Evolutionary conservation across 345 rosid species (phyloP).

Genomic region (Trapa incisa): DNA sequence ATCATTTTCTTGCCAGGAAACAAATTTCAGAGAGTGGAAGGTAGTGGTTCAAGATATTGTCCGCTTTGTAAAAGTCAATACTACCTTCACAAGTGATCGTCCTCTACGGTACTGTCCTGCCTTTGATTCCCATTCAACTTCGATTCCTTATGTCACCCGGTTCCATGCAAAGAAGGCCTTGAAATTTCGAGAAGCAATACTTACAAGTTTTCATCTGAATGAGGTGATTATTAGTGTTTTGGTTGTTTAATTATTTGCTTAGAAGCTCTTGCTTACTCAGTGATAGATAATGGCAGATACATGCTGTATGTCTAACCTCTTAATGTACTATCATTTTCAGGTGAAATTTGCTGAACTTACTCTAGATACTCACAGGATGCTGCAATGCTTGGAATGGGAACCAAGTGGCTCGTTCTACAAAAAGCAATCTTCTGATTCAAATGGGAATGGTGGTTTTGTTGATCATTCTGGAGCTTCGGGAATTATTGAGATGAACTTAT

Average conservation of each 20-base stretch:
- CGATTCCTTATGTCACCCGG: conserved; percentile 58
- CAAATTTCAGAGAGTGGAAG: conserved; percentile 86
- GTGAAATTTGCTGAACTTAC: conserved; percentile 93
- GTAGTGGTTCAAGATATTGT: conserved; percentile 71
- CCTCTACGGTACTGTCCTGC: conserved; percentile 64
- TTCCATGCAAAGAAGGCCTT: conserved; percentile 79
- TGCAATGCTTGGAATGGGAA: conserved; percentile 97
- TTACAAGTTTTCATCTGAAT: conserved; percentile 73
- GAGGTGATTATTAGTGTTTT: conserved; percentile 38
- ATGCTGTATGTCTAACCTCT: conserved; percentile 1
- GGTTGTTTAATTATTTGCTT: background rate
- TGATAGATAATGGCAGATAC: background rate
- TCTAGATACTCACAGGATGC: conserved; percentile 75
- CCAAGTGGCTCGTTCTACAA: conserved; percentile 65
- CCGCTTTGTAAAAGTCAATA: conserved; percentile 43
- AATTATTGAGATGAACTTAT: conserved; percentile 58
- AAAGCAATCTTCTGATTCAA: conserved; percentile 41
- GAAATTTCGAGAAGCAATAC: conserved; percentile 66
- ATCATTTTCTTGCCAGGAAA: conserved; percentile 37
- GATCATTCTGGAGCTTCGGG: conserved; percentile 84
- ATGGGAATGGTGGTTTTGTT: conserved; percentile 56
- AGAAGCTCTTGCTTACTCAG: background rate
- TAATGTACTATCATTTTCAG: conserved; percentile 27
- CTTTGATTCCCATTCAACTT: conserved; percentile 62
- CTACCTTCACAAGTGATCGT: conserved; percentile 32